These are phyloP conservation scores for Strigomonas oncopelti DNA, from an alignment of 208 protist genomes.

Conservation along the genomic window DNA sequence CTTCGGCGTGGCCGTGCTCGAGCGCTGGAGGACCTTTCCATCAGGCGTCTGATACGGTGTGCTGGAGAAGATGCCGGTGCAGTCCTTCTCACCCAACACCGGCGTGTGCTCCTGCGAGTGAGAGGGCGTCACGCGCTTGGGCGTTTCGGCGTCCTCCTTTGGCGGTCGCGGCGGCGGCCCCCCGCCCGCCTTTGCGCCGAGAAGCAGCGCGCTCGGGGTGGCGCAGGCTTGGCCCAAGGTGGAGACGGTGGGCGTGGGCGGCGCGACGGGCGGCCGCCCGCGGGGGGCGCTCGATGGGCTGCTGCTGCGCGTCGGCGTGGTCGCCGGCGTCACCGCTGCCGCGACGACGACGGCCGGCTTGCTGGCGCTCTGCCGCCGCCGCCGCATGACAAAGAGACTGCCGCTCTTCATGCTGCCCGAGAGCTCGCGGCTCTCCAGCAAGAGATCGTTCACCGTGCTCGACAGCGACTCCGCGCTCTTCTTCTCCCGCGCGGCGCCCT, in stretches of 20 bases:
- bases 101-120: neutral
- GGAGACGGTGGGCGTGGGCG: neutral
- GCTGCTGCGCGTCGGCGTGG: neutral
- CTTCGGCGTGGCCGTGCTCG: neutral
- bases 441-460: neutral
- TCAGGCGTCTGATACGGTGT: neutral
- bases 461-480: neutral
- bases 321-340: neutral
- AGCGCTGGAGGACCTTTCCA: neutral
- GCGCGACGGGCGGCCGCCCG: neutral
- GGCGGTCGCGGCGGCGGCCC: too few relatives aligned
- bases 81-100: neutral
- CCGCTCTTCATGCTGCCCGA: neutral
- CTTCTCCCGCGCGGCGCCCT: neutral
- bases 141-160: neutral
- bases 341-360: slow-evolving; percentile 4
- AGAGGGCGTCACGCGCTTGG: neutral
- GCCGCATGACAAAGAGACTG: neutral
- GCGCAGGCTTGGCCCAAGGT: neutral
- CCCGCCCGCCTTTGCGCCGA: too few relatives aligned
- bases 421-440: neutral
- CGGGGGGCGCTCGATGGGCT: too few relatives aligned
- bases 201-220: too few relatives aligned
- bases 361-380: neutral
- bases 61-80: neutral